phyloP scores from a whole-genome alignment of 345 rosid genomes.

The Citrus unshiu region DNA sequence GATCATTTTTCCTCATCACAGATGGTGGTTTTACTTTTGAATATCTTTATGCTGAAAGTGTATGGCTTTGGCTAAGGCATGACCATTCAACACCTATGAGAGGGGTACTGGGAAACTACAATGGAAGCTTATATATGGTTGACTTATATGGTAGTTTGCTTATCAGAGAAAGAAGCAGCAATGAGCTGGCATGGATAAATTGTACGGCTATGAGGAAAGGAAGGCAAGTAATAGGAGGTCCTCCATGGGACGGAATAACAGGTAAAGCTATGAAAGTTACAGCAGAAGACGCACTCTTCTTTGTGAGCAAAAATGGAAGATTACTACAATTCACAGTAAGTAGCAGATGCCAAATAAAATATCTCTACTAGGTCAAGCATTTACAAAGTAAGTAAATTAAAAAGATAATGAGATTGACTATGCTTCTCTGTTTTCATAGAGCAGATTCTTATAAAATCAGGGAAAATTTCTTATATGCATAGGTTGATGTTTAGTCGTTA shows the following conservation, averaged over 20 bases:
- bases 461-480: neutral
- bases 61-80: constrained; percentile 69
- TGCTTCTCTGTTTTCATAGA: neutral
- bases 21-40: constrained; percentile 54
- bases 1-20: constrained; percentile 55
- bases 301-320: constrained; percentile 58
- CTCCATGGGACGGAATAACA: constrained; percentile 64
- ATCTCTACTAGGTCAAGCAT: neutral
- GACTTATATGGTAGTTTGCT: constrained; percentile 49
- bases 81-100: constrained; percentile 57
- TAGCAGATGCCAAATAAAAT: constrained; percentile 12
- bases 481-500: neutral
- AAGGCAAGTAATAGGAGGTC: constrained; percentile 48
- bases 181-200: constrained; percentile 52
- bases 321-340: constrained; percentile 63
- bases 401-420: neutral
- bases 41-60: constrained; percentile 50
- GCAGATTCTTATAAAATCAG: neutral
- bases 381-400: neutral
- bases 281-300: constrained; percentile 60
- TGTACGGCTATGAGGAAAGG: constrained; percentile 62
- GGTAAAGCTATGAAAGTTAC: constrained; percentile 45
- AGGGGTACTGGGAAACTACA: constrained; percentile 60
- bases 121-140: constrained; percentile 60
- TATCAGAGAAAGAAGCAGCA: constrained; percentile 49